Evolutionary conservation across 208 protist genomes (phyloP).

Genomic region (Acanthamoeba lenticulata): DNA sequence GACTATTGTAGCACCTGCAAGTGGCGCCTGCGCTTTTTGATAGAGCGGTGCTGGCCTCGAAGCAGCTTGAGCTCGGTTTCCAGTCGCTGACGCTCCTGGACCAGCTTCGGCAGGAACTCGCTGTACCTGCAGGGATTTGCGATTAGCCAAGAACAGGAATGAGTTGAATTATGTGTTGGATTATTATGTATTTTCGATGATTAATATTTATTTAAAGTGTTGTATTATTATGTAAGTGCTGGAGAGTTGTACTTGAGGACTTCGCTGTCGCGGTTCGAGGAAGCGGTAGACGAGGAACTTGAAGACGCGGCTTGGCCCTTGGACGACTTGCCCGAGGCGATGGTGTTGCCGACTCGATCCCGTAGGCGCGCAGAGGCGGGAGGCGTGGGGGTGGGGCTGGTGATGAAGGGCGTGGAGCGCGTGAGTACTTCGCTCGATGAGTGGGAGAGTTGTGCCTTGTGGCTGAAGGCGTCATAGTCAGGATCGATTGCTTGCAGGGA

Average conservation of each 20-base stretch:
- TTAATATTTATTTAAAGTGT: too few species aligned
- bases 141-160: background rate
- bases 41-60: background rate
- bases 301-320: background rate
- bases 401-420: background rate
- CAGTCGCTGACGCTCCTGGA: constrained; percentile 7
- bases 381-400: background rate
- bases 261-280: background rate
- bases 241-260: background rate
- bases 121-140: constrained; percentile 2
- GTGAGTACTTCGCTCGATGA: background rate
- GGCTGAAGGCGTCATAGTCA: background rate
- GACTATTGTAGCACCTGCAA: background rate
- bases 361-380: background rate
- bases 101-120: constrained; percentile 29
- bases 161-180: background rate
- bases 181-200: background rate
- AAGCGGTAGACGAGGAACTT: background rate
- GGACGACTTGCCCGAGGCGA: background rate
- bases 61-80: constrained; percentile 31
- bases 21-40: background rate
- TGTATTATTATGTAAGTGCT: background rate
- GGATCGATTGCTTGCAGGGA: background rate
- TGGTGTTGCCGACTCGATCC: background rate
- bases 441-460: background rate